These are phyloP conservation scores for Plasmodium cynomolgi DNA, from an alignment of 169 alveolate genomes.

Conservation along the genomic window DNA sequence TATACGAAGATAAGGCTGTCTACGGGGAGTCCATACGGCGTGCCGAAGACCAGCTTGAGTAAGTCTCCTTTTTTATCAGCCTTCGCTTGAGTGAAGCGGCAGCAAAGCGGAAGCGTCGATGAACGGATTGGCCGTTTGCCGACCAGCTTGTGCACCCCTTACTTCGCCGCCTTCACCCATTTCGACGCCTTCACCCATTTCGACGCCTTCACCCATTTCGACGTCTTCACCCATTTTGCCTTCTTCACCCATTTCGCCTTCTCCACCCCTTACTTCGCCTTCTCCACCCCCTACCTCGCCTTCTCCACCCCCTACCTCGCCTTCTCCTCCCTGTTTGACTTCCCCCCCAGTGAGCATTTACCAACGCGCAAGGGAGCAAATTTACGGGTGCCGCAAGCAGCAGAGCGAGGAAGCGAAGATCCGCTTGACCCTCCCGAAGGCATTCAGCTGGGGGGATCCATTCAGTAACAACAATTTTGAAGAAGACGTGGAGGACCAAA, in stretches of 20 bases:
- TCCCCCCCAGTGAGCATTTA: constrained; percentile 15
- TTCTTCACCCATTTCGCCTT: background rate
- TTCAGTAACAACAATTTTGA: constrained; percentile 74
- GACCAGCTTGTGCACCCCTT: background rate
- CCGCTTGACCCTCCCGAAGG: constrained; percentile 76
- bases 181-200: background rate
- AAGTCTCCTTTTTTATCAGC: background rate
- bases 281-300: too few relatives aligned
- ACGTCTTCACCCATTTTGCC: background rate
- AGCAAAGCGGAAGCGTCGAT: background rate
- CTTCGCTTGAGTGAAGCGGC: too few relatives aligned
- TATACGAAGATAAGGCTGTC: constrained; percentile 15
- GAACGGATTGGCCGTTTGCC: background rate
- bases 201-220: background rate
- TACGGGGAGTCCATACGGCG: background rate
- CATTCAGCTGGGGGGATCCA: constrained; percentile 87
- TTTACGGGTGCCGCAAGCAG: constrained; percentile 20
- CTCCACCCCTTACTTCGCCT: background rate
- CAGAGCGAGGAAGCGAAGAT: constrained; percentile 15
- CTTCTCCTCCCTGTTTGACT: background rate
- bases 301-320: background rate
- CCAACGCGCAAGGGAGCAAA: background rate
- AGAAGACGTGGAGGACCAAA: constrained; percentile 82
- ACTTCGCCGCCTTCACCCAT: background rate
- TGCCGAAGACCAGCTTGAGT: constrained; percentile 20